These are phyloP conservation scores for Andrographis paniculata DNA, from an alignment of 305 asterid genomes.

Conservation along the genomic window DNA sequence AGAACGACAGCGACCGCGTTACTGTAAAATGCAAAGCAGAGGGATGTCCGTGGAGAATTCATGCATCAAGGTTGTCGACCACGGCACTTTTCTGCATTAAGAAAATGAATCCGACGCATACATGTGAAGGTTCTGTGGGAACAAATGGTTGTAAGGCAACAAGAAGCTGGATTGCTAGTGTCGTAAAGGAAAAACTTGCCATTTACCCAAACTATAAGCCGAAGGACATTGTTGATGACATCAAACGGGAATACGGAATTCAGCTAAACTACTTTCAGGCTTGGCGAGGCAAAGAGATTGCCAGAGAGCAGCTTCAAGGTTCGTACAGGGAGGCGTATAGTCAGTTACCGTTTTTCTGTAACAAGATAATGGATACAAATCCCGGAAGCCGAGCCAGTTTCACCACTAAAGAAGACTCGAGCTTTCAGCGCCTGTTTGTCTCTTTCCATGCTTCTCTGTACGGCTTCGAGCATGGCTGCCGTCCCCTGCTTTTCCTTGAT, in stretches of 20 bases:
- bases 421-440: slow-evolving; percentile 83
- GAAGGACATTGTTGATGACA: slow-evolving; percentile 87
- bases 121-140: slow-evolving; percentile 73
- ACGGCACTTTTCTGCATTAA: slow-evolving; percentile 86
- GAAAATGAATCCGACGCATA: slow-evolving; percentile 84
- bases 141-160: slow-evolving; percentile 82
- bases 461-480: slow-evolving; percentile 88
- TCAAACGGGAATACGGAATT: slow-evolving; percentile 84
- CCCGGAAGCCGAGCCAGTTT: slow-evolving; percentile 94
- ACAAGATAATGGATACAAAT: slow-evolving; percentile 88
- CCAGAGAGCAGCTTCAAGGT: slow-evolving; percentile 99
- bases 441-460: slow-evolving; percentile 77
- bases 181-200: slow-evolving; percentile 84
- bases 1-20: slow-evolving; percentile 94
- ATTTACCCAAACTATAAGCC: slow-evolving; percentile 88
- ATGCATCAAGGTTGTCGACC: slow-evolving; percentile 89
- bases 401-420: slow-evolving; percentile 85
- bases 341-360: slow-evolving; percentile 80
- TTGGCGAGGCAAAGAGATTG: slow-evolving; percentile 98
- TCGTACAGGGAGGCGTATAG: slow-evolving; percentile 92
- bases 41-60: slow-evolving; percentile 97
- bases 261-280: slow-evolving; percentile 95
- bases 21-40: slow-evolving; percentile 96
- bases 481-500: slow-evolving; percentile 88
- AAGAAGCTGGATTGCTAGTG: slow-evolving; percentile 98